Percentiles rank a stretch among this genome's conserved stretches.
phyloP scores from a whole-genome alignment of 176 grass and related monocot genomes.

The Aechmea fasciata region DNA sequence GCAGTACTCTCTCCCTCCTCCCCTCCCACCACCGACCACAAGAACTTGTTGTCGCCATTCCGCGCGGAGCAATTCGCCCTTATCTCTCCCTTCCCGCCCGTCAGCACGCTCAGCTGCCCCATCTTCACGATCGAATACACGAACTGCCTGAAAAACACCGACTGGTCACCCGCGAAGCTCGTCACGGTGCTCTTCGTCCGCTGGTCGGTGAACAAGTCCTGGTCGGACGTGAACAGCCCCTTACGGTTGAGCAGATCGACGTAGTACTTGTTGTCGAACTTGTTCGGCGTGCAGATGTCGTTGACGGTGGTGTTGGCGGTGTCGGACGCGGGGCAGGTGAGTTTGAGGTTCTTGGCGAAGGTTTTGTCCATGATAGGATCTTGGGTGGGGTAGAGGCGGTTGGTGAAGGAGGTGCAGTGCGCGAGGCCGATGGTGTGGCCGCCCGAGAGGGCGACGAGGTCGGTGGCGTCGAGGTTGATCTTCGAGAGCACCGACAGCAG shows the following conservation, averaged over 20 bases:
- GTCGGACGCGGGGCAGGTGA: constrained; percentile 24
- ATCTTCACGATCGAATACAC: constrained; percentile 59
- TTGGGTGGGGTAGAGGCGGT: constrained; percentile 32
- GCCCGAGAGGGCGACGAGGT: constrained; percentile 56
- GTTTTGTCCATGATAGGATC: constrained; percentile 35
- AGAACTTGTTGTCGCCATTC: not conserved
- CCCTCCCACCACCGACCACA: constrained; percentile 23
- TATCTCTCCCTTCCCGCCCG: constrained; percentile 36
- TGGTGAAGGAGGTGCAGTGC: constrained; percentile 43
- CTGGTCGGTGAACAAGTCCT: constrained; percentile 33
- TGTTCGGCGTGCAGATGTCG: constrained; percentile 38
- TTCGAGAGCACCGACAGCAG: constrained; percentile 13
- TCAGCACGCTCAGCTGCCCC: constrained; percentile 60
- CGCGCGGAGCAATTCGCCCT: constrained; percentile 42
- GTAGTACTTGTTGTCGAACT: constrained; percentile 89
- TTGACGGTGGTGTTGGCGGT: constrained; percentile 30
- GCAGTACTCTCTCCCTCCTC: not conserved
- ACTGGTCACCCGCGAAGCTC: constrained; percentile 31
- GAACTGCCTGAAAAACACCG: constrained; percentile 46
- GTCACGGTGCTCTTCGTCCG: constrained; percentile 20
- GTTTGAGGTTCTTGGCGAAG: constrained; percentile 30
- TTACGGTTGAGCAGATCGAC: constrained; percentile 49
- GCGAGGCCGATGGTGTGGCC: constrained; percentile 54
- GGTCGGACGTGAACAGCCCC: constrained; percentile 80
- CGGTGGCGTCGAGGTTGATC: constrained; percentile 38